Evolutionary conservation across 2,329 filamentous ascomycete species (phyloP).

Genomic region (Shiraia sp.): DNA sequence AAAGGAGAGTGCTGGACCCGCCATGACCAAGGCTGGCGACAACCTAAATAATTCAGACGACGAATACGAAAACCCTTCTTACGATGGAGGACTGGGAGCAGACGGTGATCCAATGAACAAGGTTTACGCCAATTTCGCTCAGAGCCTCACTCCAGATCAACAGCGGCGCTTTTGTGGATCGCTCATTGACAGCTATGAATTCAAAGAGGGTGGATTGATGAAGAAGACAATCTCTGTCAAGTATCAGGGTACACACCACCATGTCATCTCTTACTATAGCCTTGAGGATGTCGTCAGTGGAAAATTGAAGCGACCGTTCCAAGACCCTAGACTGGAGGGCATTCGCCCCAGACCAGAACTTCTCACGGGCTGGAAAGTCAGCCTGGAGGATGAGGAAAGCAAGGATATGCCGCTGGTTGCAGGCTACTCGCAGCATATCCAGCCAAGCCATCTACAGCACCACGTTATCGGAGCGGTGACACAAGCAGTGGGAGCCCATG

Average conservation of each 20-base stretch:
- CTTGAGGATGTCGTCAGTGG: conserved; percentile 70
- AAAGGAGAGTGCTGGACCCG: conserved; percentile 32
- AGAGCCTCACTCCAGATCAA: conserved; percentile 49
- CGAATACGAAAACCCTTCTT: conserved; percentile 36
- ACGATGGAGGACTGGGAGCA: conserved; percentile 21
- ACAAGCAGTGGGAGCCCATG: conserved; percentile 27
- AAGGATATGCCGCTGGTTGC: conserved; percentile 37
- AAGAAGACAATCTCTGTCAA: conserved; percentile 92
- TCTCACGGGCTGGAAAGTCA: conserved; percentile 43
- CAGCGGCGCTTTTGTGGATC: conserved; percentile 74
- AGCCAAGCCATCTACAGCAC: conserved; percentile 34
- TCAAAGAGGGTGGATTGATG: conserved; percentile 79
- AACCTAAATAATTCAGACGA: conserved; percentile 36
- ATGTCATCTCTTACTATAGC: conserved; percentile 87
- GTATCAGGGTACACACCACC: conserved; percentile 74
- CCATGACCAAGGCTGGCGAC: conserved; percentile 35
- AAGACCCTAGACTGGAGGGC: conserved; percentile 39
- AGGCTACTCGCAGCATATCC: conserved; percentile 34
- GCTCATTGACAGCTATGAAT: conserved; percentile 85
- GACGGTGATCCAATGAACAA: conserved; percentile 35
- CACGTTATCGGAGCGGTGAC: conserved; percentile 24
- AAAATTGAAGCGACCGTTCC: conserved; percentile 40
- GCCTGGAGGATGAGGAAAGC: conserved; percentile 43
- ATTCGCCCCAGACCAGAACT: conserved; percentile 40
- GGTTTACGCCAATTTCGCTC: conserved; percentile 43